phyloP scores from a whole-genome alignment of 2,329 filamentous ascomycete genomes.

The Alternaria postmessia region DNA sequence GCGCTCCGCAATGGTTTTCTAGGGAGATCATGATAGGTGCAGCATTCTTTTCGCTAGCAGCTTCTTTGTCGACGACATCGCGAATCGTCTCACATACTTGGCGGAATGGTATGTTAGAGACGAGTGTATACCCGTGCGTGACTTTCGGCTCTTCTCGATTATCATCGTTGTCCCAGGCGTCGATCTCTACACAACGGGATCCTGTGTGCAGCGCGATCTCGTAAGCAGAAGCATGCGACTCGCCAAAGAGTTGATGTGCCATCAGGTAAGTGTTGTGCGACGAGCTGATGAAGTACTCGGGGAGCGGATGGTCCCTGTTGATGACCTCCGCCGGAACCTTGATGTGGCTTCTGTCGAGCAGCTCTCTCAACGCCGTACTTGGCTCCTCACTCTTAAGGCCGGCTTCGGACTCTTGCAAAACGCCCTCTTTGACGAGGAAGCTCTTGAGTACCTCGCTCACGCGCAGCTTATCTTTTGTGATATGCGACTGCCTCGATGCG shows the following conservation, averaged over 20 bases:
- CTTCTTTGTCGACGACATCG: conserved; percentile 68
- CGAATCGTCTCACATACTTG: conserved; percentile 71
- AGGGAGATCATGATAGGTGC: conserved; percentile 71
- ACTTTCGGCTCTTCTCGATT: conserved; percentile 71
- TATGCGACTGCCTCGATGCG: conserved; percentile 57
- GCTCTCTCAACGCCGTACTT: conserved; percentile 57
- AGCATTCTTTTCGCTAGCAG: conserved; percentile 55
- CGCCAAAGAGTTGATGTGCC: conserved; percentile 73
- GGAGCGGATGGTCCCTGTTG: conserved; percentile 67
- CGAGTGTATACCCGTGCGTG: conserved; percentile 73
- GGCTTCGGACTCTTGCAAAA: conserved; percentile 60
- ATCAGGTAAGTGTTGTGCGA: conserved; percentile 78
- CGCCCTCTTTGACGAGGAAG: conserved; percentile 62
- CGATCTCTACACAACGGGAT: conserved; percentile 75
- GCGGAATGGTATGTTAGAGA: conserved; percentile 71
- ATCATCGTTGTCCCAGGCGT: conserved; percentile 73
- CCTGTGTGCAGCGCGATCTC: conserved; percentile 68
- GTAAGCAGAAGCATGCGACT: conserved; percentile 69
- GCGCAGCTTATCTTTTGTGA: conserved; percentile 63
- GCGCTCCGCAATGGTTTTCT: conserved; percentile 70
- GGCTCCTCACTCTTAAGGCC: conserved; percentile 56
- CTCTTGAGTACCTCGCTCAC: conserved; percentile 67
- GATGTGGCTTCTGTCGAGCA: conserved; percentile 67
- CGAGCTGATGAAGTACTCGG: conserved; percentile 76
- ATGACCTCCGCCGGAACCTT: conserved; percentile 63